These are phyloP conservation scores for Cercis canadensis DNA, from an alignment of 306 rosid genomes.

Conservation along the genomic window DNA sequence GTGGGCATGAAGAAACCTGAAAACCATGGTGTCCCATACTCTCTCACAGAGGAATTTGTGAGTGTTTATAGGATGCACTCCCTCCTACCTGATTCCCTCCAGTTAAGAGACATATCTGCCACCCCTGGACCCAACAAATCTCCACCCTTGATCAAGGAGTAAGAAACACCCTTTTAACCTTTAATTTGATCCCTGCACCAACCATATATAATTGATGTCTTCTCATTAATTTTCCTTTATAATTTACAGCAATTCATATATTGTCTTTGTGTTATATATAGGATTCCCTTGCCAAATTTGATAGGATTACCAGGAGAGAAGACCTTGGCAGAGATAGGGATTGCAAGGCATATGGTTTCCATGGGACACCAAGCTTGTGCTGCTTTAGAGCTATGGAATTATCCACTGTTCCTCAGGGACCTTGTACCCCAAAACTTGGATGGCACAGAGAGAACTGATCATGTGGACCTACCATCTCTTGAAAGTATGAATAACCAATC, in stretches of 20 bases:
- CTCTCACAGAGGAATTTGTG: conserved; percentile 65
- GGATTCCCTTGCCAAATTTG: conserved; percentile 54
- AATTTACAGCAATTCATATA: no score
- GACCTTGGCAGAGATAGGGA: conserved; percentile 47
- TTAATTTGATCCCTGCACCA: no score
- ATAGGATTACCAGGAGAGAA: conserved; percentile 55
- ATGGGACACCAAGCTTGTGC: conserved; percentile 81
- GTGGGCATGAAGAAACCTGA: conserved; percentile 59
- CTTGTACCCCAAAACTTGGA: conserved; percentile 48
- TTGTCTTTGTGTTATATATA: neutral
- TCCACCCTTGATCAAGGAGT: conserved; percentile 57
- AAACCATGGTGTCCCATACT: conserved; percentile 64
- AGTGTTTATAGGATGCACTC: conserved; percentile 65
- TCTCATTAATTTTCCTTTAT: no score
- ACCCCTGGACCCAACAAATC: conserved; percentile 54
- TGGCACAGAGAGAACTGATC: conserved; percentile 61
- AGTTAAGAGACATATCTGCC: conserved; percentile 49
- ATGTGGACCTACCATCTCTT: conserved; percentile 63
- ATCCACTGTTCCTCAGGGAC: conserved; percentile 55
- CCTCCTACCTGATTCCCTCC: conserved; percentile 53
- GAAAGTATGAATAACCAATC: conserved; percentile 44
- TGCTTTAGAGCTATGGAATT: conserved; percentile 62
- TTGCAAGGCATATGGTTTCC: conserved; percentile 54
- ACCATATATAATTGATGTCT: no score
- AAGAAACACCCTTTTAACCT: neutral